Percentiles rank a stretch among this genome's conserved stretches.
Conservation (phyloP, 2,329 filamentous ascomycete species). For the Stagonosporopsis chrysanthemi region DNA sequence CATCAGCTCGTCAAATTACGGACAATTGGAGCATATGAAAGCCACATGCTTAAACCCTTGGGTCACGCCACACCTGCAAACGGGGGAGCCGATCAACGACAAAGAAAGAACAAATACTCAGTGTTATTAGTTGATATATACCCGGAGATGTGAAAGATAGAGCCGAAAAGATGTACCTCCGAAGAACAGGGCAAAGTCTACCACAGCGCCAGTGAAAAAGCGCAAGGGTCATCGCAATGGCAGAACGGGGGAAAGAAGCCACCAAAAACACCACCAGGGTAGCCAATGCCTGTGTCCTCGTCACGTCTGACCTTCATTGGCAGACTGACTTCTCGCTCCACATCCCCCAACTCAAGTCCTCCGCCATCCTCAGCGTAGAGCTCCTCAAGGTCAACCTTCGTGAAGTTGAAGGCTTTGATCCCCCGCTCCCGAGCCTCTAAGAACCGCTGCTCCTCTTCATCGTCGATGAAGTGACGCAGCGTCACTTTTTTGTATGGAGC, state of each 20-base stretch:
- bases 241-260: conserved; percentile 1
- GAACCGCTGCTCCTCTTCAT: conserved; percentile 25
- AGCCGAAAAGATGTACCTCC: too few species aligned
- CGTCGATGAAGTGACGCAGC: conserved; percentile 32
- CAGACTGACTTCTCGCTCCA: background rate
- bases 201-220: background rate
- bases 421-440: conserved; percentile 3
- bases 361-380: conserved; percentile 29
- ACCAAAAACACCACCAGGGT: background rate
- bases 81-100: too few species aligned
- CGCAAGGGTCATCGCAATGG: conserved; percentile 5
- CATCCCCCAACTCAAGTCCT: conserved; percentile 22
- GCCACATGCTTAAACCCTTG: background rate
- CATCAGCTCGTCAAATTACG: too few species aligned
- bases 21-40: background rate
- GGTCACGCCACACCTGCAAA: too few species aligned
- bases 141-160: too few species aligned
- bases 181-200: too few species aligned
- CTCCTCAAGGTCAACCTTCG: conserved; percentile 18
- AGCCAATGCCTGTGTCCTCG: background rate
- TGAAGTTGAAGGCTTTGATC: conserved; percentile 13
- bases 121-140: too few species aligned
- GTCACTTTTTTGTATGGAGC: conserved; percentile 18
- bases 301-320: background rate
- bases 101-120: too few species aligned